Percentiles rank a stretch among this genome's conserved stretches.
These are phyloP conservation scores for Dittrichia graveolens DNA, from an alignment of 129 eudicot genomes.

Conservation along the genomic window DNA sequence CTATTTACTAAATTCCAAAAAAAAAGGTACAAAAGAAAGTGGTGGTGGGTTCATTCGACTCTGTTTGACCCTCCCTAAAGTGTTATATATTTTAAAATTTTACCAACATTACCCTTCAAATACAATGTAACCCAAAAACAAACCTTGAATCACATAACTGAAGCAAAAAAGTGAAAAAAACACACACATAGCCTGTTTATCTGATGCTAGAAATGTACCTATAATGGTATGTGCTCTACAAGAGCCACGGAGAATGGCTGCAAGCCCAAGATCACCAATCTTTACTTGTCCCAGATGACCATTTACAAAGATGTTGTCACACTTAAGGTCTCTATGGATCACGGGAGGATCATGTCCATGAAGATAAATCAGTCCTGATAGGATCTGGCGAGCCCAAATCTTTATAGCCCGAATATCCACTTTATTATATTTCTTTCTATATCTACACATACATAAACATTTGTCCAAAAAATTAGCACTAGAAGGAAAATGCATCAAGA, in stretches of 20 bases:
- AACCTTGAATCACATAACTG: no score
- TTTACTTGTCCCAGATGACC: conserved; percentile 92
- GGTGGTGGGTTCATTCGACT: not conserved
- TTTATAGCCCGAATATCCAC: conserved; percentile 74
- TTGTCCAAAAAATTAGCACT: conserved; percentile 19
- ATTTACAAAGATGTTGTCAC: conserved; percentile 81
- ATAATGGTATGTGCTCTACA: conserved; percentile 78
- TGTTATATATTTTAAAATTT: not conserved
- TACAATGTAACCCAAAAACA: no score
- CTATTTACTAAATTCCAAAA: not conserved
- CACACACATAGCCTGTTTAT: no score
- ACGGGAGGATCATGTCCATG: conserved; percentile 88
- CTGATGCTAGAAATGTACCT: conserved; percentile 36
- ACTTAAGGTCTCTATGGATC: conserved; percentile 84
- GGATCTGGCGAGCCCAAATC: conserved; percentile 85
- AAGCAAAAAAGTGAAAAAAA: no score
- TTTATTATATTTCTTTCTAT: conserved; percentile 65
- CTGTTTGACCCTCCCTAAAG: not conserved
- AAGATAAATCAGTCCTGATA: conserved; percentile 71
- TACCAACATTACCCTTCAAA: no score
- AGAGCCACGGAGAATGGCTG: conserved; percentile 76
- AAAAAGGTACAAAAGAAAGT: not conserved
- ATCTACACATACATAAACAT: conserved; percentile 42
- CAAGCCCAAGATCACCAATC: conserved; percentile 91
- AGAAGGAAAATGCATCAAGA: not conserved